These are phyloP conservation scores for Suillus cothurnatus DNA, from an alignment of 768 basidiomycete species.

Conservation along the genomic window DNA sequence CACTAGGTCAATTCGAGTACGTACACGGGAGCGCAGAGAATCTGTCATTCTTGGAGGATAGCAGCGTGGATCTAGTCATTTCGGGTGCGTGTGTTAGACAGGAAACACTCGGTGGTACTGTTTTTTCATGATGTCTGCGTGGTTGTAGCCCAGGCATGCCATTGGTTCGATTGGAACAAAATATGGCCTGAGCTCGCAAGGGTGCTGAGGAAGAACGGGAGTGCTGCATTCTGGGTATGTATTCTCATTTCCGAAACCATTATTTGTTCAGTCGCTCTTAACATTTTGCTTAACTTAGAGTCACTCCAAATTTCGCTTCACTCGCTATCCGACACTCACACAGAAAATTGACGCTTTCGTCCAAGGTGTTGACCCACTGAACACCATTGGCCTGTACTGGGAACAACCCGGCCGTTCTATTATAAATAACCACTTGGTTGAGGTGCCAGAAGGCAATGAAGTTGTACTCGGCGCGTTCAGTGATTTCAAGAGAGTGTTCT, in stretches of 20 bases:
- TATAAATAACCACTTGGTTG: slow-evolving; percentile 68
- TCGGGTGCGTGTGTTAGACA: slow-evolving; percentile 48
- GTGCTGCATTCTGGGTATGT: slow-evolving; percentile 74
- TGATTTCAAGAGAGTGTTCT: slow-evolving; percentile 56
- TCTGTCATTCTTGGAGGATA: slow-evolving; percentile 47
- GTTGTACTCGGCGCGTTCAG: slow-evolving; percentile 38
- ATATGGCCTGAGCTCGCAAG: slow-evolving; percentile 71
- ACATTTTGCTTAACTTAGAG: slow-evolving; percentile 33
- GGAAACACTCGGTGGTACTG: neutral
- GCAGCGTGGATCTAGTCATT: slow-evolving; percentile 65
- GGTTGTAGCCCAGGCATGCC: slow-evolving; percentile 71
- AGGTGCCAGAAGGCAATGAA: slow-evolving; percentile 55
- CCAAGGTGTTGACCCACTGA: slow-evolving; percentile 52
- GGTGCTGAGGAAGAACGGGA: slow-evolving; percentile 62
- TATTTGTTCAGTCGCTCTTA: neutral
- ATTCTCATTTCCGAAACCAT: neutral
- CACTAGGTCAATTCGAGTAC: slow-evolving; percentile 35
- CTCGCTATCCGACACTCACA: slow-evolving; percentile 55
- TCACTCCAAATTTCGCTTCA: slow-evolving; percentile 73
- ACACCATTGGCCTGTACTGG: slow-evolving; percentile 72
- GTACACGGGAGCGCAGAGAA: slow-evolving; percentile 53
- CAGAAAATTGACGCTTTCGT: slow-evolving; percentile 63
- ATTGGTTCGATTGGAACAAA: slow-evolving; percentile 79
- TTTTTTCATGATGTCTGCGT: neutral
- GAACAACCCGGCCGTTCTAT: slow-evolving; percentile 76